Conservation (phyloP, 306 rosid genomes). For the Cucurbita pepo region DNA sequence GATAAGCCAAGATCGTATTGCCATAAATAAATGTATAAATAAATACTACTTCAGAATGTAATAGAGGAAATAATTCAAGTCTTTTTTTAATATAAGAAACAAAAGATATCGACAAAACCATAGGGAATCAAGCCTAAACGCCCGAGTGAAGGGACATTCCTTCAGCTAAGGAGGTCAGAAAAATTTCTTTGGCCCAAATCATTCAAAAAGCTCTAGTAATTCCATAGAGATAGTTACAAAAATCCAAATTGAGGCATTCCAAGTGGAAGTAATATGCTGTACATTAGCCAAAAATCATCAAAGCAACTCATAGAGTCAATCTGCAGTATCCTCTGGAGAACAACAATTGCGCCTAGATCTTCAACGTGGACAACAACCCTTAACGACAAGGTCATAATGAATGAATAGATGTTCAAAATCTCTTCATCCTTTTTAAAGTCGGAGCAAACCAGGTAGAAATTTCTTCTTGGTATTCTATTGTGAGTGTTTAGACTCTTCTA, state of each 20-base stretch:
- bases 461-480: not conserved
- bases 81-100: not conserved
- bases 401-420: not conserved
- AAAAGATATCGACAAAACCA: not conserved
- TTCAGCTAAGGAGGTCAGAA: not conserved
- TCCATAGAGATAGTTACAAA: not conserved
- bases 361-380: not conserved
- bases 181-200: not conserved
- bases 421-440: not conserved
- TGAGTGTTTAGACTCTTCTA: not conserved
- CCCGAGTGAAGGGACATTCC: not conserved
- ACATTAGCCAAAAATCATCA: not conserved
- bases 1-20: not conserved
- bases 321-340: not conserved
- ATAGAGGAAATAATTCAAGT: not conserved
- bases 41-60: not conserved
- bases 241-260: not conserved
- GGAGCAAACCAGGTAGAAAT: not conserved
- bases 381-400: not conserved
- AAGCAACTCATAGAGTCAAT: not conserved
- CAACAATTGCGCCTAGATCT: not conserved
- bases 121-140: not conserved
- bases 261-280: too few species aligned
- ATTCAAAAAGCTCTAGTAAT: not conserved
- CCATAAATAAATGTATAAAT: not conserved